phyloP scores from a whole-genome alignment of 2,329 filamentous ascomycete species.

The Chaetomiaceae sp. region DNA sequence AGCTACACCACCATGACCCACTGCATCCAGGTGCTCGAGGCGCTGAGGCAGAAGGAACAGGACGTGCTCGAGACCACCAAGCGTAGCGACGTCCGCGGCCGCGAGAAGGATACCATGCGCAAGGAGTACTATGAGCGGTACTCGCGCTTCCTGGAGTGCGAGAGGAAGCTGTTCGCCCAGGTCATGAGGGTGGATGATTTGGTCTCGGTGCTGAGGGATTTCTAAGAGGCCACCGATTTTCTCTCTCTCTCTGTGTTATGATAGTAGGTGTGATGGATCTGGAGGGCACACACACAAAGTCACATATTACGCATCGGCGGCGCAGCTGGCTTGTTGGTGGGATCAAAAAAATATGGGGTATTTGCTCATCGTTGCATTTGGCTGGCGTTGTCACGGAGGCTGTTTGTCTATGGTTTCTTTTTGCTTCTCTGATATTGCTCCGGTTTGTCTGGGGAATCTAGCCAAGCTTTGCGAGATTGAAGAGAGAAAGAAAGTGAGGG shows the following conservation, averaged over 20 bases:
- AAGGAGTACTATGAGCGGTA: conserved; percentile 66
- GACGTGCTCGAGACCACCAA: conserved; percentile 76
- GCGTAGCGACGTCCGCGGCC: conserved; percentile 78
- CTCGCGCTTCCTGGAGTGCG: conserved; percentile 55
- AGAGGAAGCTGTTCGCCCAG: conserved; percentile 72
- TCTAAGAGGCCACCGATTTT: conserved; percentile 35
- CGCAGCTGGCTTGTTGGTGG: conserved; percentile 17
- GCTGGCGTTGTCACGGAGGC: conserved; percentile 15
- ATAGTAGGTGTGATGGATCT: background rate
- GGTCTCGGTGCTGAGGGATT: conserved; percentile 78
- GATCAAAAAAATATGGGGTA: background rate
- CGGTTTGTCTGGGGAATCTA: background rate
- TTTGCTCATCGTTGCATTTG: conserved; percentile 18
- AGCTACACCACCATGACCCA: conserved; percentile 88
- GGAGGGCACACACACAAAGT: background rate
- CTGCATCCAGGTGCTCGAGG: conserved; percentile 71
- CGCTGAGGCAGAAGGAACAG: conserved; percentile 67
- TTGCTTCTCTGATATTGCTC: background rate
- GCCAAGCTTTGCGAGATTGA: background rate
- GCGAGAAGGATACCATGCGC: conserved; percentile 74
- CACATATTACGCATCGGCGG: conserved; percentile 25
- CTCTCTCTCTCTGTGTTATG: background rate
- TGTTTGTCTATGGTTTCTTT: background rate
- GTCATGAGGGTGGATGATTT: conserved; percentile 78
- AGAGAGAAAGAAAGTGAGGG: no score